Evolutionary conservation across 148 eudicot species (phyloP).

Genomic region (Rhododendron mucronatum): DNA sequence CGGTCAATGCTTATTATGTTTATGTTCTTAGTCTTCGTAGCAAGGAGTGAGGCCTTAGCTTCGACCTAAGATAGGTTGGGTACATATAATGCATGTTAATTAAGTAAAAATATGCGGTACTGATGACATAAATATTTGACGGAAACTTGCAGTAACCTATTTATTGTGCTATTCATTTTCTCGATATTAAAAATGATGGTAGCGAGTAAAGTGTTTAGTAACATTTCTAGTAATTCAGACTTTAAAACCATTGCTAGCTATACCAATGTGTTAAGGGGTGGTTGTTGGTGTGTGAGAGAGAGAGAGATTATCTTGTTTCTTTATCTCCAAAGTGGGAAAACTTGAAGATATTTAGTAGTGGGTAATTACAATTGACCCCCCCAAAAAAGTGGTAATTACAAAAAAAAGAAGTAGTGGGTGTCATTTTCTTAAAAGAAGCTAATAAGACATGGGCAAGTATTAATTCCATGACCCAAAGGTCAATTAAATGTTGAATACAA

Average conservation of each 20-base stretch:
- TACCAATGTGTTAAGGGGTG: not conserved
- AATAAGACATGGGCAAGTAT: conserved; percentile 19
- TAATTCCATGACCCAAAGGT: conserved; percentile 24
- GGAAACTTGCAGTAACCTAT: too few relatives aligned
- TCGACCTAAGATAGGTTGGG: too few relatives aligned
- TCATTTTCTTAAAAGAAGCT: conserved; percentile 17
- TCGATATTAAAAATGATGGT: too few relatives aligned
- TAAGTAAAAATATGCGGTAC: too few relatives aligned
- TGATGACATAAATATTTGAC: too few relatives aligned
- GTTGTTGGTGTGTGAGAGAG: not conserved
- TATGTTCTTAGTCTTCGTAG: not conserved
- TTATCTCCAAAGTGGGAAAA: not conserved
- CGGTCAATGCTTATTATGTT: not conserved
- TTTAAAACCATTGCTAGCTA: not conserved
- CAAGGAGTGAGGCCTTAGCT: too few relatives aligned
- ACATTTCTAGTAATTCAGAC: too few relatives aligned
- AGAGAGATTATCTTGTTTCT: not conserved
- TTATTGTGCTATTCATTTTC: too few relatives aligned
- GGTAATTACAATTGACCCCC: too few relatives aligned
- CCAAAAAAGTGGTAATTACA: too few relatives aligned
- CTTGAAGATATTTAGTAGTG: not conserved
- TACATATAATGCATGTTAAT: too few relatives aligned
- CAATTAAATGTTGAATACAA: not conserved
- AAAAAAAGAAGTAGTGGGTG: conserved; percentile 9
- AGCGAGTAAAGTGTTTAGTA: too few relatives aligned